Evolutionary conservation across 495 filamentous ascomycete species (phyloP), one percentile per base, ranked within the genome.

Genomic region (Xylaria telfairii): DNA sequence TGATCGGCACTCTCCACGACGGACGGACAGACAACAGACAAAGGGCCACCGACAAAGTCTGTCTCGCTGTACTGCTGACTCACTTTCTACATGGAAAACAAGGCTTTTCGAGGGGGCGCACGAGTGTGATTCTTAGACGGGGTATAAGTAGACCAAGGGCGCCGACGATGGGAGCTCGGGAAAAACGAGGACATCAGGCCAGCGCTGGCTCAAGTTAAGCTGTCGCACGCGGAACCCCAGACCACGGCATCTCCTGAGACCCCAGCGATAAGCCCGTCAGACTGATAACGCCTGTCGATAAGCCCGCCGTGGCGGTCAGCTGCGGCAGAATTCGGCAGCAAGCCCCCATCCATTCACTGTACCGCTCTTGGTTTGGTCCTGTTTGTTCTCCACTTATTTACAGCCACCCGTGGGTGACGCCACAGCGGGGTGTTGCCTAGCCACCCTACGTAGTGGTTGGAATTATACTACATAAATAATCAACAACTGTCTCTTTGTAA

Each of bases 11-110:
- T 10, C 17, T 32, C 17, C 24, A 61, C 19, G 32, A 44, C 53
- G 42, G 28, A 15, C 65, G 8, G 10, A 51, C 9, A 24, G 21
- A 10, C 10, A 21, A 34, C 32, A 30, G 26, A 13, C 21, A 41
- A 26, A 64, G 10, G 6, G 26, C 28, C n/a, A n/a, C n/a, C 34
- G 34, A 37, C 34, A 47, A 39, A 13, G 44, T 46, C 12, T 19
- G 19, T 13, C 15, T 30, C 12, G 51, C 51, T 13, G 8, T 30
- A 7, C 12, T 54, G 51, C n/a, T 21, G 19, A 78, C 72, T 66
- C 59, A 74, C 74, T 64, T 65, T 67, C 76, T 78, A 78, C 76
- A 78, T 78, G 74, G 74, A 73, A 69, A 26, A 67, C 37, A 61
- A 57, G 54, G 26, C 10, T 49, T 60, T 30, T 51, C 3, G 44